Conservation (phyloP, 371 early-diverging fungal species). For the Mucor saturninus region DNA sequence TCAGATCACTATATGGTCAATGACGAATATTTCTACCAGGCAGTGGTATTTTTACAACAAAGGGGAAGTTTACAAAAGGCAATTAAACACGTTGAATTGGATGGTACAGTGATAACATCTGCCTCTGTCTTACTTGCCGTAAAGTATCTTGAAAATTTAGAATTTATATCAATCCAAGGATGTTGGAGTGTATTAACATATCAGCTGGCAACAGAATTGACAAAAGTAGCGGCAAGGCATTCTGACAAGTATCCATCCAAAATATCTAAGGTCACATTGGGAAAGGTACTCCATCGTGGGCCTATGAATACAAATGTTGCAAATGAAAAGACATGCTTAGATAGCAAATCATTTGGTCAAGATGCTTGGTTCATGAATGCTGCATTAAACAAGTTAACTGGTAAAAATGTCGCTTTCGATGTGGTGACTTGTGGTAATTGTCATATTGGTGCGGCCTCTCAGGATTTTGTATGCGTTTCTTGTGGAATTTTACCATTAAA, state of each 20-base stretch:
- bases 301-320: neutral
- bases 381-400: slow-evolving; percentile 22
- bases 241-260: slow-evolving; percentile 1
- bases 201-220: slow-evolving; percentile 18
- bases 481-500: slow-evolving; percentile 25
- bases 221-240: slow-evolving; percentile 2
- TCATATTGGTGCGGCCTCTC: slow-evolving; percentile 24
- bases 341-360: slow-evolving; percentile 31
- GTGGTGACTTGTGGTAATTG: slow-evolving; percentile 23
- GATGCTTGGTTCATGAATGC: slow-evolving; percentile 29
- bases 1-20: slow-evolving; percentile 18
- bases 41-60: slow-evolving; percentile 17
- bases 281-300: slow-evolving; percentile 26
- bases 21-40: slow-evolving; percentile 15
- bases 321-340: neutral
- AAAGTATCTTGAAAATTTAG: slow-evolving; percentile 20
- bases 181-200: slow-evolving; percentile 28
- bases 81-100: slow-evolving; percentile 9
- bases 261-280: slow-evolving; percentile 19
- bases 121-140: slow-evolving; percentile 14
- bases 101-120: slow-evolving; percentile 13
- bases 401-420: slow-evolving; percentile 22
- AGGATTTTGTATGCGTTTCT: slow-evolving; percentile 17
- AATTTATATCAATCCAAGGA: slow-evolving; percentile 21
- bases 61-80: slow-evolving; percentile 10